phyloP scores from a whole-genome alignment of 768 basidiomycete species.

The Leccinum disarticulatum region DNA sequence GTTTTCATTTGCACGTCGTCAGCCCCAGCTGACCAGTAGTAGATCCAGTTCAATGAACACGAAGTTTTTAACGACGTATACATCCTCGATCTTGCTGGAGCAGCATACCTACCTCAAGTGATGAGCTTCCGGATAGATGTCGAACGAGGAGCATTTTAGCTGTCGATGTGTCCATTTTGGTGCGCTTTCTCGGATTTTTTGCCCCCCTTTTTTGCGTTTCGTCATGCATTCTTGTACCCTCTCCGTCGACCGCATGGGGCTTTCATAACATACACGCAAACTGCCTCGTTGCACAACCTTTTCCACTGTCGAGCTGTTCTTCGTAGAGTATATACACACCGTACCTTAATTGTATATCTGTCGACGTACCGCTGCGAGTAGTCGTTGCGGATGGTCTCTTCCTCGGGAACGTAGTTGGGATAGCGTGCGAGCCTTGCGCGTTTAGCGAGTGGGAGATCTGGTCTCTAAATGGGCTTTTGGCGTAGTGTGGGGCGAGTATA shows the following conservation, averaged over 20 bases:
- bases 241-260: conserved; percentile 16
- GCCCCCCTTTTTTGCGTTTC: background rate
- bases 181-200: background rate
- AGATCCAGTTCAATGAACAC: conserved; percentile 64
- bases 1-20: conserved; percentile 10
- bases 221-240: conserved; percentile 4
- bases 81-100: conserved; percentile 81
- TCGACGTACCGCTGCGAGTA: conserved; percentile 90
- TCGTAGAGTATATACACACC: conserved; percentile 48
- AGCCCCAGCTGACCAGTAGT: background rate
- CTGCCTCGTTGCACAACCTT: conserved; percentile 4
- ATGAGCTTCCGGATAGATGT: conserved; percentile 68
- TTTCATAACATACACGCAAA: background rate
- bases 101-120: conserved; percentile 88
- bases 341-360: conserved; percentile 33
- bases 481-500: conserved; percentile 25
- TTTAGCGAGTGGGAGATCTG: conserved; percentile 67
- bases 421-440: conserved; percentile 70
- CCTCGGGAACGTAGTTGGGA: conserved; percentile 83
- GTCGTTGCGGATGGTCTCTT: conserved; percentile 96
- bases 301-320: conserved; percentile 17
- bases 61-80: conserved; percentile 84
- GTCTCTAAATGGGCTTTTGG: conserved; percentile 35
- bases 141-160: conserved; percentile 12
- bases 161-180: background rate